Conservation (phyloP, 306 rosid species). For the Abrus precatorius region DNA sequence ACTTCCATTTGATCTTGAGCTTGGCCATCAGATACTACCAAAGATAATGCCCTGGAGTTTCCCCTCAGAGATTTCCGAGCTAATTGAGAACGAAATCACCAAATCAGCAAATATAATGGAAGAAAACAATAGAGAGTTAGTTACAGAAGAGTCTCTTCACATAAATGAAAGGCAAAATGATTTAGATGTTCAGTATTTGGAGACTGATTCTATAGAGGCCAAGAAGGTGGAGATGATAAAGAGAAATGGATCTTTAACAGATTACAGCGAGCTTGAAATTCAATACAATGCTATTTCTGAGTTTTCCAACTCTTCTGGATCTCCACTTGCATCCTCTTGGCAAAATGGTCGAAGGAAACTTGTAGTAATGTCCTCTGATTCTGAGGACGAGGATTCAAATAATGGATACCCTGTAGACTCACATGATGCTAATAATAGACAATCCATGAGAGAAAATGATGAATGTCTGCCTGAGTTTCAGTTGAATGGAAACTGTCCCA, state of each 20-base stretch:
- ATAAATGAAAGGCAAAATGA: slow-evolving; percentile 51
- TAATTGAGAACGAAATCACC: slow-evolving; percentile 70
- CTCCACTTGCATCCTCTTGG: slow-evolving; percentile 55
- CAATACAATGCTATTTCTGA: slow-evolving; percentile 60
- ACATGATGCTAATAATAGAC: slow-evolving; percentile 48
- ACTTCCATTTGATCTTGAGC: slow-evolving; percentile 76
- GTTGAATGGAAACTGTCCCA: slow-evolving; percentile 46
- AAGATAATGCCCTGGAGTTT: slow-evolving; percentile 90
- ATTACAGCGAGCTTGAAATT: slow-evolving; percentile 62
- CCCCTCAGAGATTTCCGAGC: slow-evolving; percentile 80
- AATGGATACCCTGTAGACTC: slow-evolving; percentile 39
- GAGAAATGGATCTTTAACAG: slow-evolving; percentile 70
- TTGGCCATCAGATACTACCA: slow-evolving; percentile 80
- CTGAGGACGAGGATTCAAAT: slow-evolving; percentile 73
- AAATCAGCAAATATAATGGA: slow-evolving; percentile 59
- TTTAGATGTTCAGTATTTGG: slow-evolving; percentile 49
- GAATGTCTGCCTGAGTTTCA: slow-evolving; percentile 49
- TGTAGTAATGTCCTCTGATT: slow-evolving; percentile 85
- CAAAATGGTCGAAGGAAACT: slow-evolving; percentile 68
- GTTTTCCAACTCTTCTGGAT: slow-evolving; percentile 62
- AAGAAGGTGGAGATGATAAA: slow-evolving; percentile 82
- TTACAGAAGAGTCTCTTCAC: slow-evolving; percentile 54
- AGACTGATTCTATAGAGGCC: slow-evolving; percentile 59
- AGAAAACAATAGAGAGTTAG: slow-evolving; percentile 55
- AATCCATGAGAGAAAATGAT: slow-evolving; percentile 45